Percentiles rank a stretch among this genome's conserved stretches.
phyloP scores from a whole-genome alignment of 169 alveolate genomes.

The Hepatocystis sp. region DNA sequence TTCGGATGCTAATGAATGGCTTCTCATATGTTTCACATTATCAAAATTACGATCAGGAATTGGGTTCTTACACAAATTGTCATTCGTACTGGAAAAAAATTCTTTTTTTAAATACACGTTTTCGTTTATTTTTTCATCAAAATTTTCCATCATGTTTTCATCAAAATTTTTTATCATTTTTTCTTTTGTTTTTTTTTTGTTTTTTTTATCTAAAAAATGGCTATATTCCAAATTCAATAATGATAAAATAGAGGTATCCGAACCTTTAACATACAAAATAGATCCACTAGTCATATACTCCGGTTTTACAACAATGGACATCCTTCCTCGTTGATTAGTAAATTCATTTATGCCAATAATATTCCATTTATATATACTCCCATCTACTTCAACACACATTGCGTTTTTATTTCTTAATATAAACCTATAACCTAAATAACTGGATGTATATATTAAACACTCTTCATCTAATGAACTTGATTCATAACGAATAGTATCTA shows the following conservation, averaged over 20 bases:
- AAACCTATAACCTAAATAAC: conserved; percentile 51
- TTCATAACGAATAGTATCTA: conserved; percentile 72
- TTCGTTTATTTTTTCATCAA: too few species aligned
- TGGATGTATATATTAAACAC: conserved; percentile 65
- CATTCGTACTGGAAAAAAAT: too few species aligned
- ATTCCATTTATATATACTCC: conserved; percentile 51
- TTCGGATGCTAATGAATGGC: too few species aligned
- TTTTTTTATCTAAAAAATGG: conserved; percentile 38
- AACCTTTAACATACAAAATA: conserved; percentile 69
- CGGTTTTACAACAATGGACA: conserved; percentile 75
- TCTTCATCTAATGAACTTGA: conserved; percentile 75
- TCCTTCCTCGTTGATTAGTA: conserved; percentile 70
- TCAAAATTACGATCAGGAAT: too few species aligned
- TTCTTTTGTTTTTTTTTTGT: conserved; percentile 10
- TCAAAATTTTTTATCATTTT: not conserved
- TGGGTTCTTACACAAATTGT: too few species aligned
- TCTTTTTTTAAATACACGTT: too few species aligned
- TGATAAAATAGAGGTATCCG: conserved; percentile 66
- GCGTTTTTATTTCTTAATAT: conserved; percentile 67
- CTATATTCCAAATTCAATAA: conserved; percentile 60
- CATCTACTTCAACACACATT: conserved; percentile 74
- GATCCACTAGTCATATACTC: conserved; percentile 60
- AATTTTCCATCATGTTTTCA: too few species aligned
- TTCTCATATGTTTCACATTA: too few species aligned
- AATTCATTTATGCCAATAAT: conserved; percentile 75